Base-by-base conservation (phyloP, 305 asterid genomes). In the Solanum chacoense region DNA sequence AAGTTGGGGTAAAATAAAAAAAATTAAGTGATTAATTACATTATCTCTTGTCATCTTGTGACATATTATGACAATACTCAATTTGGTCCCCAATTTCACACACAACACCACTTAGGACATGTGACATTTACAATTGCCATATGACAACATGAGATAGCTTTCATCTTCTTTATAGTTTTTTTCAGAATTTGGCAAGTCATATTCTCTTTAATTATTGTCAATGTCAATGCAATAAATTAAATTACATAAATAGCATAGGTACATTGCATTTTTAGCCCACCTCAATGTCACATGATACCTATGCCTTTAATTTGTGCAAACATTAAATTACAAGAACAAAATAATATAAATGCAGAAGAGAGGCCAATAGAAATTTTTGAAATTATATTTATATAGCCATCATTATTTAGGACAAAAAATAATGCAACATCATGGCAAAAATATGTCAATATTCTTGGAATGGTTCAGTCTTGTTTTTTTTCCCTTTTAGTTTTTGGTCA, bases 61-160 rank as follows among this genome's bases (percentile, higher is more conserved):
- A 85, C 34, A 67, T 67, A 24, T 35, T 35, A 85, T 63, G 63
- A 67, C 63, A 16, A 36, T 36, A 85, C 71, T 55, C 69, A 34
- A 81, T 74, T 89, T 88, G 90, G 93, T 87, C 90, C 91, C 91
- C 90, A 65, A 26, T 88, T 69, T 69, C n/a, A 67, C 71, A 84
- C 84, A 89, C 90, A 75, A 45, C 87, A 91, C 88, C 91, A 87
- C 91, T 90, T 86, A 67, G 85, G 89, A 81, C 93, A 92, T 90
- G 93, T 90, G 93, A 89, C 87, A 71, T 71, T 72, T 92, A 90
- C 83, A 75, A 89, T 90, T 90, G 87, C 79, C 89, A 71, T 88
- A 86, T 74, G 78, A 38, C 35, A 88, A 38, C 84, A 88, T 74
- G 78, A 65, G 72, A 89, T 85, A 67, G 75, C 55, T 71, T 75